phyloP scores from a whole-genome alignment of 192 early-diverging fungal species.

The Allomyces macrogynus region DNA sequence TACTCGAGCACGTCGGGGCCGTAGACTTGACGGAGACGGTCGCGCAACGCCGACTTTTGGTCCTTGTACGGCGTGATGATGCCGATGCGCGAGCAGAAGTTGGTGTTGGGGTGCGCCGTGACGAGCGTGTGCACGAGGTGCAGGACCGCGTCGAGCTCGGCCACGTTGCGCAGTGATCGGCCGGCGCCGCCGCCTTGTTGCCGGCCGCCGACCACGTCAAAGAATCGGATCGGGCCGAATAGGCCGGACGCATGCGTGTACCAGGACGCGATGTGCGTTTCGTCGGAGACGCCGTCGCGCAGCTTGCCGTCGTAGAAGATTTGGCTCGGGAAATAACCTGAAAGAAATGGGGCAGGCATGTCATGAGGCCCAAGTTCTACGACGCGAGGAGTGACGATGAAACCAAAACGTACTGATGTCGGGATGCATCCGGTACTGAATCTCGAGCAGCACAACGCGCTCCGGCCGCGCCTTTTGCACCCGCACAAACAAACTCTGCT shows the following conservation, averaged over 20 bases:
- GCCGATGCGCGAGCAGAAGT: conserved; percentile 52
- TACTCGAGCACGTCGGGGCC: conserved; percentile 36
- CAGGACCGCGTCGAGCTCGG: conserved; percentile 56
- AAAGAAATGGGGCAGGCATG: too few species aligned
- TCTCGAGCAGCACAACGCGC: conserved; percentile 57
- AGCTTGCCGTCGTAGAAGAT: conserved; percentile 63
- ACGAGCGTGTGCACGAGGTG: conserved; percentile 46
- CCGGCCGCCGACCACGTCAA: conserved; percentile 42
- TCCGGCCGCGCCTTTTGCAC: conserved; percentile 45
- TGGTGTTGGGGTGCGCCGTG: conserved; percentile 24
- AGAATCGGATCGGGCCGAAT: conserved; percentile 60
- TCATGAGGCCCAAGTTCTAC: too few species aligned
- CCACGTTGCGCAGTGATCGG: conserved; percentile 52
- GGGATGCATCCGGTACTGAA: conserved; percentile 96
- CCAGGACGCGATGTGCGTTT: conserved; percentile 47
- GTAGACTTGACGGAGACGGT: conserved; percentile 40
- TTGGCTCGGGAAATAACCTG: conserved; percentile 10
- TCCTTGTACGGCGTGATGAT: conserved; percentile 87
- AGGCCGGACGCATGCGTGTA: conserved; percentile 21
- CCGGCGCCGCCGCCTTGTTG: conserved; percentile 34
- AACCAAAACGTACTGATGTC: conserved; percentile 60
- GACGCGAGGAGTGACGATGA: too few species aligned
- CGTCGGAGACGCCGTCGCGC: conserved; percentile 47
- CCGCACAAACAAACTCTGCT: conserved; percentile 74
- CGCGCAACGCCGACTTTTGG: conserved; percentile 51